These are phyloP conservation scores for Flaveria linearis DNA, from an alignment of 129 eudicot species.

Conservation along the genomic window DNA sequence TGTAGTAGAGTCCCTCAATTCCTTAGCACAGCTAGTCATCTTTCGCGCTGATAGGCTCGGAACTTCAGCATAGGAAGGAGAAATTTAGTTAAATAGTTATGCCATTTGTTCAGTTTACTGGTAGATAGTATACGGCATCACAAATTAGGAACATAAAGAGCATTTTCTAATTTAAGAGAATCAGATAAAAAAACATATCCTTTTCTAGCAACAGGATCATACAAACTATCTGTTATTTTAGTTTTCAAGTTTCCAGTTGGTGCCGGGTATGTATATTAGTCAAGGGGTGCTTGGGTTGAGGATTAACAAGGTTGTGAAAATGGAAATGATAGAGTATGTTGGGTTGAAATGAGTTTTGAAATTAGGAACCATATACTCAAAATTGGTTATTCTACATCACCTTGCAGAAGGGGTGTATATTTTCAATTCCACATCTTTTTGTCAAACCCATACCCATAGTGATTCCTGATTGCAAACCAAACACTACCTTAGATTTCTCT, in stretches of 20 bases:
- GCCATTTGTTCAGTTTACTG: no score
- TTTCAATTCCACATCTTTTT: neutral
- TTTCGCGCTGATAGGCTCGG: no score
- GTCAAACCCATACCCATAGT: neutral
- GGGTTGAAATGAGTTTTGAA: neutral
- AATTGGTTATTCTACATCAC: neutral
- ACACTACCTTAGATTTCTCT: conserved; percentile 8
- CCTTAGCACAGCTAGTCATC: no score
- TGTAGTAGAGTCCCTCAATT: no score
- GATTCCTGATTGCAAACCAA: neutral
- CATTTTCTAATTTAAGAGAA: no score
- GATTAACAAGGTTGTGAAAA: neutral
- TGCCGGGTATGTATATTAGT: conserved; percentile 7
- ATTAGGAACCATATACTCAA: neutral
- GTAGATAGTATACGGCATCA: no score
- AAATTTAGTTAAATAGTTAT: no score
- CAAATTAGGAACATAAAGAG: no score
- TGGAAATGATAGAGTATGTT: neutral
- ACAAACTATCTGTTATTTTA: no score
- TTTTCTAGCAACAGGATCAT: neutral
- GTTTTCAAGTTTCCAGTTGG: neutral
- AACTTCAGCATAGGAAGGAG: no score
- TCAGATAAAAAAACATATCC: neutral
- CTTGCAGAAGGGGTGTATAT: neutral
- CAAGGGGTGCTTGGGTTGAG: neutral